A percentile compares a stretch with the other conserved stretches of the same genome.
Conservation (phyloP, 345 rosid genomes). For the Angophora floribunda region DNA sequence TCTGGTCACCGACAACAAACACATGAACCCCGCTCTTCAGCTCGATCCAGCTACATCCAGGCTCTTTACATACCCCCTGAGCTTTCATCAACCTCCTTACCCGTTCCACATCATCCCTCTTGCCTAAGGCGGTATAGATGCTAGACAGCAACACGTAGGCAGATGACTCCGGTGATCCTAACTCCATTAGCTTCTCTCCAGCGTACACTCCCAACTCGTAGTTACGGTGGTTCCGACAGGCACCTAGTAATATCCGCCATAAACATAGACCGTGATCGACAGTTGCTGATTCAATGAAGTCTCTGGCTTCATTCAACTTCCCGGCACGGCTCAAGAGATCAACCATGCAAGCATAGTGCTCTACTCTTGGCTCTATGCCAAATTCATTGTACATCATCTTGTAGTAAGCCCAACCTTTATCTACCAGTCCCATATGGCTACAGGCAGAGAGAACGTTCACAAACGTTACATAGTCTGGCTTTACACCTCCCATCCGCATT, state of each 20-base stretch:
- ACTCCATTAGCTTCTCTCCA: slow-evolving; percentile 35
- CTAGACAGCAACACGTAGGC: slow-evolving; percentile 35
- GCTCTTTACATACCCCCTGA: slow-evolving; percentile 39
- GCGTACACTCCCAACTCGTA: slow-evolving; percentile 23
- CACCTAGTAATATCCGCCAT: slow-evolving; percentile 10
- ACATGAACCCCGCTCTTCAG: slow-evolving; percentile 31
- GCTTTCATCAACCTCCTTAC: slow-evolving; percentile 38
- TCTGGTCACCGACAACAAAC: slow-evolving; percentile 33
- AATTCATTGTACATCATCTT: slow-evolving; percentile 18
- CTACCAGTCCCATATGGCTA: slow-evolving; percentile 37
- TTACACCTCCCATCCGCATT: slow-evolving; percentile 23
- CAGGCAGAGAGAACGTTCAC: slow-evolving; percentile 52
- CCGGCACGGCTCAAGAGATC: slow-evolving; percentile 47
- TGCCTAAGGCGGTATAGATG: slow-evolving; percentile 22
- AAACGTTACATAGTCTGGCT: slow-evolving; percentile 34
- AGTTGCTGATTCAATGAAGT: slow-evolving; percentile 51
- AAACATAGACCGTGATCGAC: not conserved
- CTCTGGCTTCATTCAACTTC: slow-evolving; percentile 37
- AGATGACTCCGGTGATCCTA: slow-evolving; percentile 31
- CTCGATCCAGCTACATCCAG: slow-evolving; percentile 51
- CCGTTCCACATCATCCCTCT: slow-evolving; percentile 29
- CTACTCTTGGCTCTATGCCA: slow-evolving; percentile 30
- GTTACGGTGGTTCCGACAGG: slow-evolving; percentile 25
- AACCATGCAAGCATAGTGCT: slow-evolving; percentile 39
- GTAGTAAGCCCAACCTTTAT: slow-evolving; percentile 24